Conservation (phyloP, 768 basidiomycete genomes). For the Cystofilobasidium capitatum region DNA sequence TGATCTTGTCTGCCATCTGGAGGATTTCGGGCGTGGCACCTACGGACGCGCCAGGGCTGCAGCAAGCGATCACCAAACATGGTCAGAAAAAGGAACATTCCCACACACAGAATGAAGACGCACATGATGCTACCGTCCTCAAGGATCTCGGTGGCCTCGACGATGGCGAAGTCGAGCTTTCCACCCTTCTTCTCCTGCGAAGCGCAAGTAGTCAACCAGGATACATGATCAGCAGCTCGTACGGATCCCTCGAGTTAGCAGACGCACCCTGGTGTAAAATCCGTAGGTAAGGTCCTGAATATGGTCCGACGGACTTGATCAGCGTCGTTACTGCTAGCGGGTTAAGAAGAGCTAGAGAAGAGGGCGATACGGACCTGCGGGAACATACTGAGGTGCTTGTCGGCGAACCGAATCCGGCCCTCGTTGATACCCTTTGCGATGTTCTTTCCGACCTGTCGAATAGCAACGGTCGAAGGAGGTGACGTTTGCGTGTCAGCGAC, state of each 20-base stretch:
- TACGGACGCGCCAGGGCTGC: constrained; percentile 32
- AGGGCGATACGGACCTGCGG: constrained; percentile 17
- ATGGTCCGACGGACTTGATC: constrained; percentile 7
- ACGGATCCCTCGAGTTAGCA: too few species aligned
- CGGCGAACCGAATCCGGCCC: constrained; percentile 33
- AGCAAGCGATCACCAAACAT: neutral
- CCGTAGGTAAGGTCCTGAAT: constrained; percentile 31
- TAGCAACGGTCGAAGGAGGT: too few species aligned
- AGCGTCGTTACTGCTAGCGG: neutral
- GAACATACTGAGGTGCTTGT: constrained; percentile 33
- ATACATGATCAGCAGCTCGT: too few species aligned
- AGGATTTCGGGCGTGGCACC: constrained; percentile 37
- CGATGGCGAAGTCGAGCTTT: constrained; percentile 35
- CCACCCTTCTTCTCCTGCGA: constrained; percentile 27
- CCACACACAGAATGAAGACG: too few species aligned
- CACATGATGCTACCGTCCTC: constrained; percentile 10
- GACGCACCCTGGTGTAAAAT: constrained; percentile 29
- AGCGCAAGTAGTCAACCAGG: too few species aligned
- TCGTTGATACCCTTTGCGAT: constrained; percentile 34
- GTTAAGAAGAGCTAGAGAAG: neutral
- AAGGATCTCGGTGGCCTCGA: constrained; percentile 28
- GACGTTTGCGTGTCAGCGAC: too few species aligned
- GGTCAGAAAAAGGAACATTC: neutral
- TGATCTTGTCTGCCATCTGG: constrained; percentile 34
- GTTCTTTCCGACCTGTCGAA: constrained; percentile 33